Conservation (phyloP, 169 alveolate genomes). For the Plasmodium adleri region DNA sequence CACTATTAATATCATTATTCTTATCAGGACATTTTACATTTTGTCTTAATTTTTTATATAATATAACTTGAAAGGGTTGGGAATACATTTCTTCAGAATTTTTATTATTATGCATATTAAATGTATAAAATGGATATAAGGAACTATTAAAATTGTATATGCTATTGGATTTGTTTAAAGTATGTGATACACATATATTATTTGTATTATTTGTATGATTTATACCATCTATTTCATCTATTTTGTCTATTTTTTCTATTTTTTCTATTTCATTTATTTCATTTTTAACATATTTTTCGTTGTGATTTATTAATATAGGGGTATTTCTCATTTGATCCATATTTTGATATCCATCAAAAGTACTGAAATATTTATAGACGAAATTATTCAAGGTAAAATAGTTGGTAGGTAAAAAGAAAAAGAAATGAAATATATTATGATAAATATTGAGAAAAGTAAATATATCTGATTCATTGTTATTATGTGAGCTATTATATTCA, state of each 20-base stretch:
- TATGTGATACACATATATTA: too few relatives aligned
- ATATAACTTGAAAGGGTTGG: too few relatives aligned
- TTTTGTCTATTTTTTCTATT: background rate
- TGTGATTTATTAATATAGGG: background rate
- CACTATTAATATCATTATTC: too few relatives aligned
- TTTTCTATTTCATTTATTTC: background rate
- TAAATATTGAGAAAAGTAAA: conserved; percentile 41
- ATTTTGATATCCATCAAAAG: background rate
- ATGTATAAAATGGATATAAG: too few relatives aligned
- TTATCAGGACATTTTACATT: too few relatives aligned
- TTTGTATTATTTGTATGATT: too few relatives aligned
- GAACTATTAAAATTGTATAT: too few relatives aligned
- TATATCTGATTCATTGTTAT: conserved; percentile 22
- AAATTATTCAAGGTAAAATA: conserved; percentile 28
- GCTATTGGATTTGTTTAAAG: too few relatives aligned
- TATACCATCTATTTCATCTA: background rate
- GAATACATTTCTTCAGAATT: too few relatives aligned
- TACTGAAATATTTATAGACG: conserved; percentile 10
- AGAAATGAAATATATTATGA: conserved; percentile 54
- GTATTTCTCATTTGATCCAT: background rate
- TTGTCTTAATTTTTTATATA: too few relatives aligned
- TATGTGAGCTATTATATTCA: background rate
- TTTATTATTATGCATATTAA: too few relatives aligned
- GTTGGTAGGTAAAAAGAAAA: conserved; percentile 52
- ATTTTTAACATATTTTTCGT: background rate